phyloP scores from a whole-genome alignment of 169 alveolate species.

The Babesia microti region DNA sequence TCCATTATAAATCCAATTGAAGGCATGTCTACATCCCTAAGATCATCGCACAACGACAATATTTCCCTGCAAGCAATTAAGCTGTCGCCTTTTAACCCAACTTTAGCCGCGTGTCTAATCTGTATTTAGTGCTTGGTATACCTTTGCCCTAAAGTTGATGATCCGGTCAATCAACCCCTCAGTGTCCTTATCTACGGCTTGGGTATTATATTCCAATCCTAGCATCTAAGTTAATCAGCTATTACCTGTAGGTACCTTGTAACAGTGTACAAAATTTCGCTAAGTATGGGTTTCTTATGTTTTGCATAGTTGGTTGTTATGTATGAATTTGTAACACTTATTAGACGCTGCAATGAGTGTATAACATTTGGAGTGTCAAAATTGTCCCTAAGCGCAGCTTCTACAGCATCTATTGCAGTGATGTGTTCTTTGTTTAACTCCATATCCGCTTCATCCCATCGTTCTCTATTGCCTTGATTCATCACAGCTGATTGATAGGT shows the following conservation, averaged over 20 bases:
- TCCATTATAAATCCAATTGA: slow-evolving; percentile 34
- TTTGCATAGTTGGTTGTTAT: slow-evolving; percentile 18
- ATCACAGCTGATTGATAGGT: slow-evolving; percentile 3
- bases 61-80: slow-evolving; percentile 15
- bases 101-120: slow-evolving; percentile 37
- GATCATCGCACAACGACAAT: slow-evolving; percentile 23
- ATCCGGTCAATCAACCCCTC: slow-evolving; percentile 20
- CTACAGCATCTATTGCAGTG: slow-evolving; percentile 41
- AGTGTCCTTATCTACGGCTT: slow-evolving; percentile 8
- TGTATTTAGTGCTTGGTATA: slow-evolving; percentile 3
- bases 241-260: neutral
- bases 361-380: slow-evolving; percentile 79
- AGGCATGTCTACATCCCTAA: slow-evolving; percentile 29
- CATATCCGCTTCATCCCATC: neutral
- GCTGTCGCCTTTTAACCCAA: slow-evolving; percentile 17
- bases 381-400: slow-evolving; percentile 70
- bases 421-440: slow-evolving; percentile 11
- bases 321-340: slow-evolving; percentile 54
- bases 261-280: slow-evolving; percentile 7
- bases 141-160: slow-evolving; percentile 30
- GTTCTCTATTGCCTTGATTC: neutral
- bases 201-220: slow-evolving; percentile 45
- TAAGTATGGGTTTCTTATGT: slow-evolving; percentile 22
- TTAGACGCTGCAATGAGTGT: slow-evolving; percentile 47
- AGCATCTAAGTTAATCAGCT: slow-evolving; percentile 43